Conservation (phyloP, 1,139 yeast genomes). For the Candida anutae region DNA sequence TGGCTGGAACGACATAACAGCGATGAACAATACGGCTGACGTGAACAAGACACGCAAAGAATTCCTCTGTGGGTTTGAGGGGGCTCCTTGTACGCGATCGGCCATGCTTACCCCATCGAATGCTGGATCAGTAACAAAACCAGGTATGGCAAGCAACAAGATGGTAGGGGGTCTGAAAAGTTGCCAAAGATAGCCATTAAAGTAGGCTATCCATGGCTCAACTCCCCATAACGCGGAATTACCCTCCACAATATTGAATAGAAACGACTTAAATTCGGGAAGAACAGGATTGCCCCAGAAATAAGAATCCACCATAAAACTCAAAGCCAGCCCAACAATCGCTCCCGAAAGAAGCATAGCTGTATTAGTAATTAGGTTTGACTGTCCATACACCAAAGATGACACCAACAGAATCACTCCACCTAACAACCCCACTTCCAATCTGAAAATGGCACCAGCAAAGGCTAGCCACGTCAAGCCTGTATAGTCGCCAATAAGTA, state of each 20-base stretch:
- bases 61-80: conserved; percentile 26
- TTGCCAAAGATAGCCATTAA: conserved; percentile 35
- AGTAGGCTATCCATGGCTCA: conserved; percentile 67
- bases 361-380: conserved; percentile 27
- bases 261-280: conserved; percentile 71
- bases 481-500: conserved; percentile 42
- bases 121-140: conserved; percentile 35
- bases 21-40: conserved; percentile 47
- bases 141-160: conserved; percentile 38
- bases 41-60: conserved; percentile 26
- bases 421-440: conserved; percentile 62
- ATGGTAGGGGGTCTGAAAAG: conserved; percentile 63
- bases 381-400: conserved; percentile 33
- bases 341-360: conserved; percentile 46
- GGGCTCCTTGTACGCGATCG: conserved; percentile 18
- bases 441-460: conserved; percentile 60
- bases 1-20: conserved; percentile 69
- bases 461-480: conserved; percentile 58
- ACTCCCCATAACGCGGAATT: conserved; percentile 77
- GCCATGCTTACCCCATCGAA: conserved; percentile 13
- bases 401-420: conserved; percentile 38
- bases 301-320: conserved; percentile 57
- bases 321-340: conserved; percentile 40
- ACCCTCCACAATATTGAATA: conserved; percentile 68
- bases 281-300: conserved; percentile 57